Conservation (phyloP, 2,329 filamentous ascomycete genomes). For the Immersiporthe knoxdaviesiana region DNA sequence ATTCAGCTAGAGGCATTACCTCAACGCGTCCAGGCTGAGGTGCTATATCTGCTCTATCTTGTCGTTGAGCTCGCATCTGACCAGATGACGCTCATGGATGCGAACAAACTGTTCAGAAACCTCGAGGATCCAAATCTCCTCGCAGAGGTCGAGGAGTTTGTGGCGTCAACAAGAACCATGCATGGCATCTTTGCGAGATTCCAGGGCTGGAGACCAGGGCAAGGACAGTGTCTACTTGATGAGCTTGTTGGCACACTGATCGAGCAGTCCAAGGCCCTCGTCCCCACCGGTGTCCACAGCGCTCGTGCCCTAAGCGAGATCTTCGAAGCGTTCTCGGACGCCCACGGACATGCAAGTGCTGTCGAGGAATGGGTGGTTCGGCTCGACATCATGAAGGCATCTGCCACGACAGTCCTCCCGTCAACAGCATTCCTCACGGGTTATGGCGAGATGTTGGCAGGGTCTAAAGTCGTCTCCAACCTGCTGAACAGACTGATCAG, state of each 20-base stretch:
- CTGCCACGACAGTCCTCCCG: slow-evolving; percentile 50
- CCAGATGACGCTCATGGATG: slow-evolving; percentile 51
- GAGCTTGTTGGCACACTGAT: slow-evolving; percentile 50
- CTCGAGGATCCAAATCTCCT: slow-evolving; percentile 42
- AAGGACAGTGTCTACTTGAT: slow-evolving; percentile 42
- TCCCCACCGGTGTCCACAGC: slow-evolving; percentile 54
- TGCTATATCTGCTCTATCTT: slow-evolving; percentile 56
- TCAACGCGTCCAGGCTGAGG: slow-evolving; percentile 48
- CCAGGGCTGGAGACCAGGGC: slow-evolving; percentile 41
- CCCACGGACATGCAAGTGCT: slow-evolving; percentile 48
- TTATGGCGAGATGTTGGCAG: slow-evolving; percentile 52
- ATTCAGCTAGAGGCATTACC: slow-evolving; percentile 46
- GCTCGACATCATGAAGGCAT: slow-evolving; percentile 51
- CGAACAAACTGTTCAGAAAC: slow-evolving; percentile 52
- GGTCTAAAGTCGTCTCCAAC: slow-evolving; percentile 53
- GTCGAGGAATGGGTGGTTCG: slow-evolving; percentile 54
- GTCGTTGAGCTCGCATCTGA: slow-evolving; percentile 57
- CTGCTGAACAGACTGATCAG: slow-evolving; percentile 65
- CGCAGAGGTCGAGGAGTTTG: slow-evolving; percentile 47
- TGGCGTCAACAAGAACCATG: slow-evolving; percentile 47
- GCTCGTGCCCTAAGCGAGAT: slow-evolving; percentile 56
- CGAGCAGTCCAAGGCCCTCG: slow-evolving; percentile 46
- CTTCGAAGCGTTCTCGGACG: slow-evolving; percentile 50
- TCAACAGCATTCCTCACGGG: slow-evolving; percentile 56
- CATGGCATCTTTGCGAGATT: slow-evolving; percentile 39